phyloP scores from a whole-genome alignment of 106 monocot species.

The Acorus gramineus region DNA sequence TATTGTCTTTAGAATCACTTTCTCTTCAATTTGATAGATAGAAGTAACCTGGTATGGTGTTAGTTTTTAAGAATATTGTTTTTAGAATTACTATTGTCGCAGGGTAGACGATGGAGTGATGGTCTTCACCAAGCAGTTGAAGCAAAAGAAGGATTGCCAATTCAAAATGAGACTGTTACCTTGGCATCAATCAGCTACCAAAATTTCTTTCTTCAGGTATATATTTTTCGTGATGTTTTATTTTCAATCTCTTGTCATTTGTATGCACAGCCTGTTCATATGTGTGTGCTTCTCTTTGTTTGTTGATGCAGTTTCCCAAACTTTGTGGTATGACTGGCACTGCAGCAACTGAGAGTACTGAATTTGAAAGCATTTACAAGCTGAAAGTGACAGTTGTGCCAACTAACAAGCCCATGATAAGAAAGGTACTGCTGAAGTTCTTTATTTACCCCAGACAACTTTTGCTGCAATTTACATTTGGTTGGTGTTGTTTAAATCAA shows the following conservation, averaged over 20 bases:
- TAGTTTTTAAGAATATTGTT: conserved; percentile 30
- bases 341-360: conserved; percentile 85
- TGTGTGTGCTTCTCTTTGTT: not conserved
- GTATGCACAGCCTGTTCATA: not conserved
- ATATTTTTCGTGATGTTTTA: not conserved
- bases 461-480: too few species aligned
- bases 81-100: not conserved
- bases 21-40: conserved; percentile 1
- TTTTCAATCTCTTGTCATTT: not conserved
- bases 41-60: conserved; percentile 94
- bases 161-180: conserved; percentile 96
- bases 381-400: conserved; percentile 87
- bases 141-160: conserved; percentile 85
- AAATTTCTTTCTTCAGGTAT: conserved; percentile 95
- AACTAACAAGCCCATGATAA: conserved; percentile 96
- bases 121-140: conserved; percentile 74
- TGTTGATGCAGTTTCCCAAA: conserved; percentile 74
- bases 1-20: not conserved
- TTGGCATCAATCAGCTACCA: conserved; percentile 97
- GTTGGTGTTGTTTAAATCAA: too few species aligned
- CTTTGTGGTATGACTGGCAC: conserved; percentile 99
- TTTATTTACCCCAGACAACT: too few species aligned
- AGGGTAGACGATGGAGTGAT: conserved; percentile 3
- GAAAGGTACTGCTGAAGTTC: conserved; percentile 46
- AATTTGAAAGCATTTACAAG: conserved; percentile 99